Evolutionary conservation across 2,329 filamentous ascomycete genomes (phyloP).

Genomic region (Talaromyces sp.): DNA sequence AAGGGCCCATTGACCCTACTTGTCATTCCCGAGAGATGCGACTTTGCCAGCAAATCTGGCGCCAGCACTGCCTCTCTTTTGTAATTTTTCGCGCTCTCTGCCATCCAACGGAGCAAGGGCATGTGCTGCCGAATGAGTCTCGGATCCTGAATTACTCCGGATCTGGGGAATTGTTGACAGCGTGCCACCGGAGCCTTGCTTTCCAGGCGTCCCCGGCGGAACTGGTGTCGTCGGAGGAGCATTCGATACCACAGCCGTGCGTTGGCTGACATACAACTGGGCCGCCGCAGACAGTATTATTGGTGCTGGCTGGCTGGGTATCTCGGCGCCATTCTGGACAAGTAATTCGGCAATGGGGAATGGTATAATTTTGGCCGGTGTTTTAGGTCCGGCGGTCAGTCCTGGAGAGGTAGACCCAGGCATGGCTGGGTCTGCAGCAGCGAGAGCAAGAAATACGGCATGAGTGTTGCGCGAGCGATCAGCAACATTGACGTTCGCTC

Average conservation of each 20-base stretch:
- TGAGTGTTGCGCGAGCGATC: conserved; percentile 87
- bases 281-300: conserved; percentile 80
- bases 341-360: conserved; percentile 90
- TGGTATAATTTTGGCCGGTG: conserved; percentile 48
- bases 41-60: conserved; percentile 57
- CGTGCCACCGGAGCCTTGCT: conserved; percentile 32
- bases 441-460: conserved; percentile 82
- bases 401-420: conserved; percentile 44
- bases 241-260: conserved; percentile 34
- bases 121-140: conserved; percentile 20
- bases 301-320: conserved; percentile 68
- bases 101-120: conserved; percentile 26
- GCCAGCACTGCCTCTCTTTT: conserved; percentile 74
- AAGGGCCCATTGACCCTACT: conserved; percentile 17
- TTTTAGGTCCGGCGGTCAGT: conserved; percentile 23
- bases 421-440: conserved; percentile 83
- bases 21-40: conserved; percentile 38
- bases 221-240: not conserved
- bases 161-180: conserved; percentile 58
- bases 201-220: not conserved
- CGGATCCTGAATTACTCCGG: conserved; percentile 27
- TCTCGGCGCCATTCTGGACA: conserved; percentile 87
- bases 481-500: conserved; percentile 77
- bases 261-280: conserved; percentile 79
- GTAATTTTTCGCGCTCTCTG: conserved; percentile 63